These are phyloP conservation scores for Penicillium dipodomyicola DNA, from an alignment of 495 filamentous ascomycete genomes.

Conservation along the genomic window DNA sequence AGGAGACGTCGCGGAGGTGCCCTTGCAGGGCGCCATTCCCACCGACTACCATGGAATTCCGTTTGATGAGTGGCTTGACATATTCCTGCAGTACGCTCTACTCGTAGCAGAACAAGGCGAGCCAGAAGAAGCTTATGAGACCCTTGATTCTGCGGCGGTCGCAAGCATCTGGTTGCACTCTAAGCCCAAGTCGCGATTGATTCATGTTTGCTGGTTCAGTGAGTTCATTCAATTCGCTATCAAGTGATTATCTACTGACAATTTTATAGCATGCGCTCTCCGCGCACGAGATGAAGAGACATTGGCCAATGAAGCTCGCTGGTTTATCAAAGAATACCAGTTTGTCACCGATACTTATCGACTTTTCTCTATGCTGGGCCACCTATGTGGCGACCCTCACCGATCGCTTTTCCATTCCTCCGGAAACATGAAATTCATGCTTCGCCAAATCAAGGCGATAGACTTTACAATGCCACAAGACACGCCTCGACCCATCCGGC, in stretches of 20 bases:
- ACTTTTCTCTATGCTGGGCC: conserved; percentile 69
- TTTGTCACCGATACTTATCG: conserved; percentile 82
- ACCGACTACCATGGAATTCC: conserved; percentile 72
- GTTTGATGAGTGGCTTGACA: conserved; percentile 80
- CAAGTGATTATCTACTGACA: conserved; percentile 10
- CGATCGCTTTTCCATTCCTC: conserved; percentile 54
- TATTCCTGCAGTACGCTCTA: conserved; percentile 86
- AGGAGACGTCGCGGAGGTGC: conserved; percentile 29
- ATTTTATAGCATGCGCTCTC: conserved; percentile 68
- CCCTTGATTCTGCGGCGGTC: conserved; percentile 68
- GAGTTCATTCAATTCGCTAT: conserved; percentile 24
- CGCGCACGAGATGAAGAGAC: conserved; percentile 75
- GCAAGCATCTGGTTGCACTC: conserved; percentile 76
- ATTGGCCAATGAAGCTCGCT: conserved; percentile 61
- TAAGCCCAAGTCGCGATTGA: conserved; percentile 61
- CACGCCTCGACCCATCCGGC: conserved; percentile 22
- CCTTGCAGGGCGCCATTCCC: conserved; percentile 43
- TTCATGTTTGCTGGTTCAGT: conserved; percentile 80
- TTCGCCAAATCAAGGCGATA: conserved; percentile 87
- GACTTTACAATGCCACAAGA: conserved; percentile 57
- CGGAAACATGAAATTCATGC: conserved; percentile 78
- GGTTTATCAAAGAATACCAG: conserved; percentile 82
- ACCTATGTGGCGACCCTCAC: conserved; percentile 53
- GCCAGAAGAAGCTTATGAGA: conserved; percentile 67
- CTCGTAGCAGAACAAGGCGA: conserved; percentile 60